A percentile compares a stretch with the other conserved stretches of the same genome.
These are phyloP conservation scores for Euphorbia pulcherrima DNA, from an alignment of 345 rosid species.

Conservation along the genomic window DNA sequence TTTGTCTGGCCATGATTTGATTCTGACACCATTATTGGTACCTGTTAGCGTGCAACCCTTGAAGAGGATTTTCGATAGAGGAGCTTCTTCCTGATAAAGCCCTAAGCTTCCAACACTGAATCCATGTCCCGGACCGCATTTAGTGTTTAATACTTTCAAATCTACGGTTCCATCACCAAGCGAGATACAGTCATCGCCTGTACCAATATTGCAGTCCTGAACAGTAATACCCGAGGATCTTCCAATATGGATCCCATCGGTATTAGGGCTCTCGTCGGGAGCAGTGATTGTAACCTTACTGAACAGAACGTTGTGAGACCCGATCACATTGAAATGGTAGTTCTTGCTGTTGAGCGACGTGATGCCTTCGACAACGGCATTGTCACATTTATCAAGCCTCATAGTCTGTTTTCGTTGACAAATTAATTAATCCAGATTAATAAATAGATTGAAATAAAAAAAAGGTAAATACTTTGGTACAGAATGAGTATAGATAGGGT, in stretches of 20 bases:
- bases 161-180: not conserved
- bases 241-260: not conserved
- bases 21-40: not conserved
- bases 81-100: not conserved
- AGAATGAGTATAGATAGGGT: no score
- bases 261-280: not conserved
- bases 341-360: conserved; percentile 5
- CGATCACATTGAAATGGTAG: not conserved
- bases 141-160: not conserved
- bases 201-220: not conserved
- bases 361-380: not conserved
- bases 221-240: not conserved
- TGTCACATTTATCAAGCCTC: not conserved
- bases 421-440: no score
- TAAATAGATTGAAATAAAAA: no score
- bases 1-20: not conserved
- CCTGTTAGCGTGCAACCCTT: not conserved
- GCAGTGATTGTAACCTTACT: not conserved
- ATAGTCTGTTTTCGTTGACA: not conserved
- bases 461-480: no score
- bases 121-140: conserved; percentile 4
- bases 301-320: not conserved
- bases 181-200: not conserved
- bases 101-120: conserved; percentile 1
- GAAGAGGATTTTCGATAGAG: not conserved